Evolutionary conservation across 176 grass and related monocot species (phyloP).

Genomic region (Musa acuminata): DNA sequence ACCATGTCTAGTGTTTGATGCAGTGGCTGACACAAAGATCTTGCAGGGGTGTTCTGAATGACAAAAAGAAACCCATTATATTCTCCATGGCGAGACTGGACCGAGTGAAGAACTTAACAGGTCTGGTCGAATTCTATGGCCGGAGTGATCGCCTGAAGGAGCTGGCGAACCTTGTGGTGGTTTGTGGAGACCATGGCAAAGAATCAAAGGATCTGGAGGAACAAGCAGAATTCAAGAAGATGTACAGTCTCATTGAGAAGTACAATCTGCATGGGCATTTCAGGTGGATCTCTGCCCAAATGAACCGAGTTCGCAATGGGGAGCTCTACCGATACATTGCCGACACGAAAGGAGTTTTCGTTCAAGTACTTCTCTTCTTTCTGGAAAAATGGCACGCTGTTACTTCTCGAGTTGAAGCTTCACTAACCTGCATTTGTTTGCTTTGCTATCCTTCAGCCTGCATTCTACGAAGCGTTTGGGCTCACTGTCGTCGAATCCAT

Average conservation of each 20-base stretch:
- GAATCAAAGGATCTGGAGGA: slow-evolving; percentile 94
- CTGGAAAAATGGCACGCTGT: too few species aligned
- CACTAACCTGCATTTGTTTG: neutral
- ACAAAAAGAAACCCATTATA: slow-evolving; percentile 89
- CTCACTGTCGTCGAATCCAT: slow-evolving; percentile 95
- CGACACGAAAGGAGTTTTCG: slow-evolving; percentile 86
- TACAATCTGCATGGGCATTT: slow-evolving; percentile 80
- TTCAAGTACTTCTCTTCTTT: slow-evolving; percentile 46
- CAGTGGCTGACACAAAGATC: slow-evolving; percentile 15
- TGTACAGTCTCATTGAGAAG: slow-evolving; percentile 79
- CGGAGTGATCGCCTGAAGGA: slow-evolving; percentile 58
- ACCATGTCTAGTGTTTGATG: neutral
- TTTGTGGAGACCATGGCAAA: slow-evolving; percentile 91
- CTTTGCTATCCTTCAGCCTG: slow-evolving; percentile 47
- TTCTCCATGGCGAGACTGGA: slow-evolving; percentile 99
- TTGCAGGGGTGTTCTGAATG: slow-evolving; percentile 73
- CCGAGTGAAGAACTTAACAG: slow-evolving; percentile 94
- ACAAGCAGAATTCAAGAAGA: slow-evolving; percentile 98
- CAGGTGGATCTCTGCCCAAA: slow-evolving; percentile 97
- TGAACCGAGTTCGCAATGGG: slow-evolving; percentile 97
- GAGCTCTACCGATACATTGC: slow-evolving; percentile 97
- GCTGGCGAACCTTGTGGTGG: slow-evolving; percentile 90
- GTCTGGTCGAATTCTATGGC: slow-evolving; percentile 83
- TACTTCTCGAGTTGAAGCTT: neutral
- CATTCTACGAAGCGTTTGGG: slow-evolving; percentile 92